Evolutionary conservation across 306 rosid species (phyloP), one percentile per base, ranked within the genome.

Genomic region (Mimosa bimucronata): DNA sequence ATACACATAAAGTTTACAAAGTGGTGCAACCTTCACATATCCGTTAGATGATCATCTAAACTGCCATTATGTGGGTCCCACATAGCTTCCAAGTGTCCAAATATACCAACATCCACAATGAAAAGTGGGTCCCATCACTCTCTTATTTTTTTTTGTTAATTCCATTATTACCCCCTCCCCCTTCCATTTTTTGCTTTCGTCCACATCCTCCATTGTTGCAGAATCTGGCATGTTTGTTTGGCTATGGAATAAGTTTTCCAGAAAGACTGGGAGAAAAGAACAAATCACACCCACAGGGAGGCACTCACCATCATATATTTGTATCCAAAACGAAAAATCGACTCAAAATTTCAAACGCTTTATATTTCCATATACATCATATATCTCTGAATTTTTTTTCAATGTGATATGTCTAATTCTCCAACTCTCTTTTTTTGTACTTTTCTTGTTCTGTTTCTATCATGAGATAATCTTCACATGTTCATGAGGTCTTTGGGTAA

Each of bases 301-400:
- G 3, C 1, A 57, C 85, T 77, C 83, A 68, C 85, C 85, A 62
- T 78, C 82, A 50, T 68, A 52, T 55, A n/a, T n/a, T n/a, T n/a
- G n/a, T n/a, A n/a, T n/a, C n/a, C n/a, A n/a, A 52, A 84, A 66
- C 37, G 64, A 40, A 80, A 81, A 81, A 61, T 37, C 76, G 74
- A 76, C 62, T 62, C 73, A 48, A 77, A 44, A 65, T 86, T 58
- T 72, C 50, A 58, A 57, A 53, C 74, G 37, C 65, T 77, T 70
- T 80, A 81, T 77, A 81, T 64, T 68, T 82, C 75, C 75, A 48
- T 55, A 10, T 37, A 73, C 85, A 81, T 69, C 13, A 26, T 23
- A 73, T 38, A 55, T 37, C 14, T 74, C 50, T 7, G 64, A 48
- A 48, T n/a, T 11, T 26, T 71, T 55, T n/a, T n/a, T 34, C 61